Base-by-base conservation (phyloP, 2,329 filamentous ascomycete genomes). In the Aureobasidium pullulans region DNA sequence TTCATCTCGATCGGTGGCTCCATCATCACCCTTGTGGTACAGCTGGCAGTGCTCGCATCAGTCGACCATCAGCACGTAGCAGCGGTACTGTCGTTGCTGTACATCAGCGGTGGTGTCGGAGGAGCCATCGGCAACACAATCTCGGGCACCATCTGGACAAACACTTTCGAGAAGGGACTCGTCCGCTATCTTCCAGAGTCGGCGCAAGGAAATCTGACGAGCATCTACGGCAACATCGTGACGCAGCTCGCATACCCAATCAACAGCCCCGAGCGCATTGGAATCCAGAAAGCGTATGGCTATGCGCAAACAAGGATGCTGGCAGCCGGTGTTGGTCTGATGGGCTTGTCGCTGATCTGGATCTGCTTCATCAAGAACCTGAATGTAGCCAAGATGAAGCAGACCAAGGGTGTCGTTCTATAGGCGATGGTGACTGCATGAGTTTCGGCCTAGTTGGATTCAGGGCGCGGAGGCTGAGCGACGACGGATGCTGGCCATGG, bases 401-500 rank as follows among this genome's bases (percentile, higher is more conserved):
- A 83, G 69, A 75, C 75, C 7, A 81, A 79, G 72, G 81, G 81
- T 47, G 73, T 66, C 3, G 75, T 83, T 3, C 81, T 81, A 61
- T 82, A 36, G 34, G 13, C 8, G 13, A 13, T 13, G 23, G 23
- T 23, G 23, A 4, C 23, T 23, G 23, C 3, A 9, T 36, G 34
- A 9, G 8, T 1, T 9, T 9, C 34, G 34, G 34, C 34, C 2
- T 36, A 13, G 2, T 13, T 36, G 13, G 34, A 13, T 3, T 36
- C 13, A 4, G 34, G 8, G 23, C 23, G 23, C 23, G 23, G 23
- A 4, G 23, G 23, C 23, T 23, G 23, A 4, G 23, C 23, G 23
- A 23, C 23, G 23, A 2, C 23, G 23, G 23, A 23, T 23, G 23
- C 23, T 23, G 23, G 23, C 23, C 23, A 23, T 23, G 23, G 3